Evolutionary conservation across 148 eudicot species (phyloP), one percentile per base, ranked within the genome.

Genomic region (Spergularia bocconei): DNA sequence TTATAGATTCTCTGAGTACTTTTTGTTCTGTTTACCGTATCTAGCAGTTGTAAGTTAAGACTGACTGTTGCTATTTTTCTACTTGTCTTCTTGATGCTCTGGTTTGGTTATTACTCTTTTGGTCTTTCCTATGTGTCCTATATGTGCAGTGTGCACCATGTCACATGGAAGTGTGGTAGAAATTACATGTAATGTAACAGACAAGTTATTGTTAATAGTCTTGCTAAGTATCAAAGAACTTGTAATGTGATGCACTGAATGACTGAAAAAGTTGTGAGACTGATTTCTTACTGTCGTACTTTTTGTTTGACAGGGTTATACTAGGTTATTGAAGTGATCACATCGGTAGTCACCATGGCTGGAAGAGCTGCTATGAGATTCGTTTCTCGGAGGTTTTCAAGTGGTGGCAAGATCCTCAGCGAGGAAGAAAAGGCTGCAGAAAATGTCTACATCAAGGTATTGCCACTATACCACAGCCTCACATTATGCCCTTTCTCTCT

Each of bases 381-480:
- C 72, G 11, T 94, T 8, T 80, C 94, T 25, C 86, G 94, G 47
- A 87, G 97, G 84, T 76, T 95, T 62, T 92, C 93, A 62, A 88
- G 97, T 63, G 63, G 89, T 73, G 98, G 98, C 75, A 89, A 82
- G 78, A 77, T 95, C 41, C 89, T 95, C 6, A 80, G 94, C 65
- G 97, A 95, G 90, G 97, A 95, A 81, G 98, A 95, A 87, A 92
- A 83, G 70, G 99, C 99, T 85, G 99, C 99, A 51, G 99, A 95
- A 77, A 95, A 95, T 87, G 83, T 95, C 77, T 95, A 90, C 83
- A 91, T 95, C 50, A 95, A 95, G 96, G 99, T 95, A 75, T 69
- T 68, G 25, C 60, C 38, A 17, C 13, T 61, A 20, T n/a, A 13
- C 47, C 41, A 41, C 11, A 15, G 7, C 11, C 52, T 41, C 53